A percentile compares a stretch with the other conserved stretches of the same genome.
Conservation (phyloP, 192 early-diverging fungal species). For the Coemansia sp. region DNA sequence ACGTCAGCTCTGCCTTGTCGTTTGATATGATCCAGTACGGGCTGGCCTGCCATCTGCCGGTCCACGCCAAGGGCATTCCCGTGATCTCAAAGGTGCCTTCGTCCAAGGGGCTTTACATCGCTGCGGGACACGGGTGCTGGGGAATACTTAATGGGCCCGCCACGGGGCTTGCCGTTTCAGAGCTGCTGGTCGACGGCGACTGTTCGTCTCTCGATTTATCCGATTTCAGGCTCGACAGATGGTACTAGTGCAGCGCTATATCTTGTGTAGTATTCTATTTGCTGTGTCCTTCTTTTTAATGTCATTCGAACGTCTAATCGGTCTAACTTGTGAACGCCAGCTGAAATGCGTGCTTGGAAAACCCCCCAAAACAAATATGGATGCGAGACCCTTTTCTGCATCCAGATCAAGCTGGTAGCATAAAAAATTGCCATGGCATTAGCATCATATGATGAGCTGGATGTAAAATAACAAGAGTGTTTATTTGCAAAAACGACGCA, state of each 20-base stretch:
- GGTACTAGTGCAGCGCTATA: constrained; percentile 19
- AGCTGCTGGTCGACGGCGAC: constrained; percentile 37
- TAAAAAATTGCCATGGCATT: too few relatives aligned
- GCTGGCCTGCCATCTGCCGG: constrained; percentile 42
- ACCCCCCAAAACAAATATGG: too few relatives aligned
- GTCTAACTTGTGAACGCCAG: too few relatives aligned
- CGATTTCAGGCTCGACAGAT: constrained; percentile 40
- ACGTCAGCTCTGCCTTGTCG: constrained; percentile 30
- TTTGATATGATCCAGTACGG: constrained; percentile 45
- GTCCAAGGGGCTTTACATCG: constrained; percentile 38
- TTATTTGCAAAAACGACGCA: too few relatives aligned
- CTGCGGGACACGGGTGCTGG: constrained; percentile 50
- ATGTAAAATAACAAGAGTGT: too few relatives aligned
- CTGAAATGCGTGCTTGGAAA: too few relatives aligned
- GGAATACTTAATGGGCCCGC: constrained; percentile 51
- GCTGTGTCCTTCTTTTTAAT: too few relatives aligned
- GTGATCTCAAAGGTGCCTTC: constrained; percentile 44
- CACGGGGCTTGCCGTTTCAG: constrained; percentile 41
- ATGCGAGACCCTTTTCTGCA: too few relatives aligned
- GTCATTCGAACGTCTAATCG: too few relatives aligned
- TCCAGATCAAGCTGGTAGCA: too few relatives aligned
- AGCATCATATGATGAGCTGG: too few relatives aligned
- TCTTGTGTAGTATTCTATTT: too few relatives aligned
- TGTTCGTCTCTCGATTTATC: constrained; percentile 33
- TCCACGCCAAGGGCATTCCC: constrained; percentile 45